Conservation (phyloP, 345 rosid genomes). For the Citrus inodora region DNA sequence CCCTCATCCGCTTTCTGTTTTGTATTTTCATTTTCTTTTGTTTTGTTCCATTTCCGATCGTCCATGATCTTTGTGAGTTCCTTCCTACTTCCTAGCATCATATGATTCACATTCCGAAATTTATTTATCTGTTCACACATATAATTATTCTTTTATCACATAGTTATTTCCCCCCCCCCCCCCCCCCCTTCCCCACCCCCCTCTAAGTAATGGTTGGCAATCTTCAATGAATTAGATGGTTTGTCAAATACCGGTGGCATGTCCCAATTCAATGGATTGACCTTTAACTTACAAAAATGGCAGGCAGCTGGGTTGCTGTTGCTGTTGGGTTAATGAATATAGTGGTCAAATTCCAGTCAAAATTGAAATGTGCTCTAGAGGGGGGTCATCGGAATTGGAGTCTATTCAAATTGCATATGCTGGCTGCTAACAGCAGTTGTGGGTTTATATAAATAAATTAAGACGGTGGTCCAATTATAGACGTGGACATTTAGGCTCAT, state of each 20-base stretch:
- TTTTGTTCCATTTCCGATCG: constrained; percentile 10
- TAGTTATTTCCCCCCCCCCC: too few relatives aligned
- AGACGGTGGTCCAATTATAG: neutral
- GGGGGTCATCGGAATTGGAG: neutral
- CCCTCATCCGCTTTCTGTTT: constrained; percentile 14
- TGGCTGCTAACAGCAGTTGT: neutral
- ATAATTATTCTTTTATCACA: neutral
- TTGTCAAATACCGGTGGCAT: too few relatives aligned
- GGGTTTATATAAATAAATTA: neutral
- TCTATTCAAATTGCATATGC: neutral
- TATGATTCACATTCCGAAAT: constrained; percentile 7
- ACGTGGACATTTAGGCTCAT: neutral
- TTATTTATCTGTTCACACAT: constrained; percentile 4
- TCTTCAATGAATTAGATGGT: too few relatives aligned
- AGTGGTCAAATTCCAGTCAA: too few relatives aligned
- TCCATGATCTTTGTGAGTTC: constrained; percentile 17
- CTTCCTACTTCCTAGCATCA: neutral
- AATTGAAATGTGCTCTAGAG: neutral
- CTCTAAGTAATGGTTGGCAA: too few relatives aligned
- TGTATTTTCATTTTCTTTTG: neutral
- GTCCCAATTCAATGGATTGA: too few relatives aligned
- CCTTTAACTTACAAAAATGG: too few relatives aligned
- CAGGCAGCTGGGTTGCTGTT: too few relatives aligned
- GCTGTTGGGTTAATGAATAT: too few relatives aligned
- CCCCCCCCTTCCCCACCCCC: too few relatives aligned